Conservation (phyloP, 768 basidiomycete genomes). For the Ramaria rubella region DNA sequence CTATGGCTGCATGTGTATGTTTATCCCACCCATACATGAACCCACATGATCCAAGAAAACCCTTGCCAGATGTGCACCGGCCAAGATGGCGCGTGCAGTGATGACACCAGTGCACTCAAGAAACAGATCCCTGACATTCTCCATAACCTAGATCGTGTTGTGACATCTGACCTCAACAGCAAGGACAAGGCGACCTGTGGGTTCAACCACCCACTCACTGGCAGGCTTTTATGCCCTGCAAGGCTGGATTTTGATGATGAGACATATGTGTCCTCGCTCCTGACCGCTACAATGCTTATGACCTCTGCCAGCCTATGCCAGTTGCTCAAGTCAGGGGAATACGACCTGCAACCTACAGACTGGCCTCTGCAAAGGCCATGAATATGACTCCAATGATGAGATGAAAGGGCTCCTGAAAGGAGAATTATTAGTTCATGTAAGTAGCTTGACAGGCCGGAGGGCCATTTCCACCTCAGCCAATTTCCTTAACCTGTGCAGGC, state of each 20-base stretch:
- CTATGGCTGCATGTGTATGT: neutral
- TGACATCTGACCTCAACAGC: neutral
- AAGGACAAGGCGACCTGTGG: slow-evolving; percentile 16
- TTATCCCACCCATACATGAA: neutral
- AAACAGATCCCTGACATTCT: slow-evolving; percentile 20
- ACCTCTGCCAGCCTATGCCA: neutral
- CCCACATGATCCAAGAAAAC: neutral
- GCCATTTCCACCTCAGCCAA: neutral
- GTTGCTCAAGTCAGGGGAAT: neutral
- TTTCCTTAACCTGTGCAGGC: neutral
- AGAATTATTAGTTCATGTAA: neutral
- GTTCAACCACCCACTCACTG: slow-evolving; percentile 23
- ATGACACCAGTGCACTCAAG: slow-evolving; percentile 19
- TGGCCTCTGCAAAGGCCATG: neutral
- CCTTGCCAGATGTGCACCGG: slow-evolving; percentile 21
- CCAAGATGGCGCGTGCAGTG: slow-evolving; percentile 18
- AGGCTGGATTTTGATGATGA: slow-evolving; percentile 22
- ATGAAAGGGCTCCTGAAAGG: neutral
- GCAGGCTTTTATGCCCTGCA: slow-evolving; percentile 23
- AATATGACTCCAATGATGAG: neutral
- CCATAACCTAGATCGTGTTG: neutral
- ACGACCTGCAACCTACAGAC: neutral
- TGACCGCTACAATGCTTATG: neutral
- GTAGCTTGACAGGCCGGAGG: neutral
- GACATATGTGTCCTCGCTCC: slow-evolving; percentile 2